Base-by-base conservation (phyloP, 1,284 basidiomycete species). In the Trichosporon inkin region DNA sequence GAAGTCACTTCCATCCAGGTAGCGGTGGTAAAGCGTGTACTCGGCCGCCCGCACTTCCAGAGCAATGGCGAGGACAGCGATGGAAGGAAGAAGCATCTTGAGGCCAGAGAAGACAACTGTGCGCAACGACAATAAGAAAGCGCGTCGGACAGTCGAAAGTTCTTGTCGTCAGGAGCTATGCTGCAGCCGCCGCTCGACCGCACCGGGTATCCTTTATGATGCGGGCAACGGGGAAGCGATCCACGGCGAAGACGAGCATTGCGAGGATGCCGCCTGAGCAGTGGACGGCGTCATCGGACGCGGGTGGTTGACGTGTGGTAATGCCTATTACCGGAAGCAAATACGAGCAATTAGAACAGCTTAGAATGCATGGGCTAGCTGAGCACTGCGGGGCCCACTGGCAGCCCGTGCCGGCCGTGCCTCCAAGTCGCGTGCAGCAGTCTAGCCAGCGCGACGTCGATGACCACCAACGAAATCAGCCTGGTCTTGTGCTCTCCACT, bases 11-110 rank as follows among this genome's bases (percentile, higher is more conserved):
- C 22, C 10, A 6, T 57, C 47, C 10, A 58, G 49, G 52, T 40
- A 62, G n/a, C 64, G 64, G 47, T 65, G 64, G 53, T 53, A 56
- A 14, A 65, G 57, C 2, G 64, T 62, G 59, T 65, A 65, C 32
- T 55, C 36, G 10, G 57, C 57, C 1, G 53, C 57, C 2, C 55
- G 55, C 10, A 41, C 53, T 3, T 53, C n/a, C 16, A 60, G 53
- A 6, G 55, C 63, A 17, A 60, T n/a, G 41, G 36, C 41, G 19
- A 62, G 34, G 52, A 64, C 40, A 38, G 57, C 55, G 38, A 56
- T 35, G 36, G 39, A n/a, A 13, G 44, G 28, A n/a, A 49, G 14
- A 10, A 49, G 24, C 44, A 49, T 49, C 16, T 1, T 49, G 14
- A 6, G n/a, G 10, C 17, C 7, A 6, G 3, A 16, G 38, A 38